Conservation (phyloP, 805 yeast species). For the Wickerhamiella allomyrinae region DNA sequence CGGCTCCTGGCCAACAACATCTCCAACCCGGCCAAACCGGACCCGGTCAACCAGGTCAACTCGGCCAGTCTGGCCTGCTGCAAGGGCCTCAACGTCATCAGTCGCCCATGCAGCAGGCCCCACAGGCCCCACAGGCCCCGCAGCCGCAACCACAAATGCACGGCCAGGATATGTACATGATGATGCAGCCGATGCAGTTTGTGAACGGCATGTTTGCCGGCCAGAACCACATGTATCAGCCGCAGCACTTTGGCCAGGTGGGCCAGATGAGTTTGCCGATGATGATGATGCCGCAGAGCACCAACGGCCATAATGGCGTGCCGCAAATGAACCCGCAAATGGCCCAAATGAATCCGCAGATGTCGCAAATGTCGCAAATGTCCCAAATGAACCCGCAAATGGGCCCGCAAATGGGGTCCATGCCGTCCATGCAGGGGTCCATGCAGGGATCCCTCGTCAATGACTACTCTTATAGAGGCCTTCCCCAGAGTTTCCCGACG, state of each 20-base stretch:
- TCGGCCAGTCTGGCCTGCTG: too few relatives aligned
- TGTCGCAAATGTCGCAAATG: too few relatives aligned
- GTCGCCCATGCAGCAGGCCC: background rate
- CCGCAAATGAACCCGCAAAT: background rate
- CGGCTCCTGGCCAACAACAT: too few relatives aligned
- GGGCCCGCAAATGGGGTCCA: conserved; percentile 4
- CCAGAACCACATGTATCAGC: background rate
- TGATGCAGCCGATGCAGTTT: background rate
- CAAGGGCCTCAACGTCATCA: background rate
- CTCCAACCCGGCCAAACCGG: too few relatives aligned
- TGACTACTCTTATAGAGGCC: background rate
- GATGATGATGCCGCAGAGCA: background rate
- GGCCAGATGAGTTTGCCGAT: background rate
- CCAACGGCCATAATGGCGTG: too few relatives aligned
- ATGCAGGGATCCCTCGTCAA: background rate
- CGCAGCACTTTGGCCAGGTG: background rate
- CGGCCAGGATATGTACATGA: background rate
- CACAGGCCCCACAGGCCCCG: conserved; percentile 2
- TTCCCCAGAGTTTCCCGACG: background rate
- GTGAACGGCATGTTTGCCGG: background rate
- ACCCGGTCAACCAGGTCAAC: too few relatives aligned
- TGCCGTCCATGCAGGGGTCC: background rate
- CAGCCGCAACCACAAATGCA: conserved; percentile 1
- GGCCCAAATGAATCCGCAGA: background rate
- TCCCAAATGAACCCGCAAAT: background rate